Base-by-base conservation (phyloP, 345 rosid species). In the Stellera chamaejasme region DNA sequence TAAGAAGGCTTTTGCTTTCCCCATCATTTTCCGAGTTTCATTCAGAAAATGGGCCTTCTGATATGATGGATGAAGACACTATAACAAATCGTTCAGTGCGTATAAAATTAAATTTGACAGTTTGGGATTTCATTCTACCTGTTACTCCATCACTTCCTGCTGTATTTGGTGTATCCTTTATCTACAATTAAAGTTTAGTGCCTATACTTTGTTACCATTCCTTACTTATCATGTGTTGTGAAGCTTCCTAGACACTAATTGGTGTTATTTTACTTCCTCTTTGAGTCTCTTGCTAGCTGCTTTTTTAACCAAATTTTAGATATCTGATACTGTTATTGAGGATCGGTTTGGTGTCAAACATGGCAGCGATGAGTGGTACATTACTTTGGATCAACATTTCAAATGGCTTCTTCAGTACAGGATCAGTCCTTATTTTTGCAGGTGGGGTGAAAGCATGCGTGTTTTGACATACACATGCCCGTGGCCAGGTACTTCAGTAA, bases 31-130 rank as follows among this genome's bases (percentile, higher is more conserved):
- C 87, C 62, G 96, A 86, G 73, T 82, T 84, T 76, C 72, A 71
- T 72, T 79, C 87, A 68, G 91, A 81, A 55, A 90, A 84, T 75
- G 93, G 87, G 26, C 48, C 82, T 14, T 70, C 69, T 58, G 90
- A 78, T 73, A 69, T 86, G 90, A 92, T 92, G 98, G 97, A 92
- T 58, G 98, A 92, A 81, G 98, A 92, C 81, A 84, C 82, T 55
- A 72, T 81, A 58, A 81, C 93, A 60, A 86, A 84, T 72, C 90
- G 84, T 63, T 77, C 97, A 1, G 80, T 84, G 36, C 96, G 77
- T 61, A 76, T 92, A 58, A 88, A 84, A 79, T 63, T 92, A 58
- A 75, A 74, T 68, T 74, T 92, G 80, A 92, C 97, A 45, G 87
- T 92, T 71, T 92, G 98, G 98, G 97, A 88, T 62, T 88, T 86